Base-by-base conservation (phyloP, 2,329 filamentous ascomycete genomes). In the Hymenoscyphus infarciens region DNA sequence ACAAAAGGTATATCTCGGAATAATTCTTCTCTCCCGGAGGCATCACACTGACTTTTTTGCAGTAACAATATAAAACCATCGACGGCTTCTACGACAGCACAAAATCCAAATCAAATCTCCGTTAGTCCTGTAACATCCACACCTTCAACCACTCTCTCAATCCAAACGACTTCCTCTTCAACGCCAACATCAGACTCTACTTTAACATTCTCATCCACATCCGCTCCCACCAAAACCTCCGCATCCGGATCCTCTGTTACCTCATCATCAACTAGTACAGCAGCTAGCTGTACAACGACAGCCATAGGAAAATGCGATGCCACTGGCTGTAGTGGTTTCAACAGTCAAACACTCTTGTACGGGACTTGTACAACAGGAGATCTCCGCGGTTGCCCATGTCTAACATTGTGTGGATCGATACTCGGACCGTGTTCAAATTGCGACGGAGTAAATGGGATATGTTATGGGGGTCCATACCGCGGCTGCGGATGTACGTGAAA, bases 401-500 rank as follows among this genome's bases (percentile, higher is more conserved):
- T 53, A 22, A 62, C 56, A 15, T 45, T 62, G 11, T 62, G 60
- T 42, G 60, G 60, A 29, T 5, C 22, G 4, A 11, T 62, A 10
- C n/a, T 62, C 11, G 60, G 60, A 19, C 56, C 60, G 7, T 62
- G 60, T 33, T 31, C 13, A 39, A 33, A 49, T 52, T 62, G 60
- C 58, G 56, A 31, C 33, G 60, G 60, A 3, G 19, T 55, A 13
- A 58, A 54, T 10, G 60, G 60, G 49, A 58, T 45, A 13, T 62
- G 60, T 58, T 31, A 29, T 19, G 56, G 22, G 5, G 38, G n/a
- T 6, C 31, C 31, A 7, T 62, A 22, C 13, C 38, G 33, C 25
- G 60, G 60, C 3, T 62, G 60, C 58, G 60, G 60, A 29, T 62
- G 60, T 62, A 55, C 45, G 31, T 53, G 52, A n/a, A 13, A n/a